phyloP scores from a whole-genome alignment of 805 yeast genomes.

The Sungouiella thailandica region DNA sequence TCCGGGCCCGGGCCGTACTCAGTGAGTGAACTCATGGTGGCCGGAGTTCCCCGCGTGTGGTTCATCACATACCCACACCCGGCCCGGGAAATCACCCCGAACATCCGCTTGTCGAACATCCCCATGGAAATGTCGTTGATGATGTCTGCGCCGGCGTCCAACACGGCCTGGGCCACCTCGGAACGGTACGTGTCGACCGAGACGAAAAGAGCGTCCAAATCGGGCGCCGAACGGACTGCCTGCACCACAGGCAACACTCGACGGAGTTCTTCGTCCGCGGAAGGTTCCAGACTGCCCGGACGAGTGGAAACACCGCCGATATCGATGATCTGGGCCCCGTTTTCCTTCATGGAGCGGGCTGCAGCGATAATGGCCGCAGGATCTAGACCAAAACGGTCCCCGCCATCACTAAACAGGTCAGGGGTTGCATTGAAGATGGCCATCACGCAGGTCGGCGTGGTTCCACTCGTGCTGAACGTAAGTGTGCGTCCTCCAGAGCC shows the following conservation, averaged over 20 bases:
- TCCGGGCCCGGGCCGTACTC: slow-evolving; percentile 42
- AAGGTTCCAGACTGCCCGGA: slow-evolving; percentile 69
- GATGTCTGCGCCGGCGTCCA: slow-evolving; percentile 80
- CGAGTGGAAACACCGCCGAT: slow-evolving; percentile 92
- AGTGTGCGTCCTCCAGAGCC: slow-evolving; percentile 9
- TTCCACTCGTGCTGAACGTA: slow-evolving; percentile 42
- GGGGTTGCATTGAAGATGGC: slow-evolving; percentile 88
- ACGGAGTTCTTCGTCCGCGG: slow-evolving; percentile 58
- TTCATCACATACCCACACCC: slow-evolving; percentile 77
- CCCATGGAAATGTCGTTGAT: slow-evolving; percentile 91
- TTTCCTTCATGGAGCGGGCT: slow-evolving; percentile 45
- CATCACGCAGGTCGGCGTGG: slow-evolving; percentile 60
- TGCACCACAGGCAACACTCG: slow-evolving; percentile 69
- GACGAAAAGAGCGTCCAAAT: slow-evolving; percentile 43
- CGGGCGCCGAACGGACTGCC: slow-evolving; percentile 46
- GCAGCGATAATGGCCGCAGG: slow-evolving; percentile 38
- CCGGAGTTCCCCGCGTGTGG: slow-evolving; percentile 81
- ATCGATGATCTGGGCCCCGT: slow-evolving; percentile 77
- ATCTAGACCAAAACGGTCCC: slow-evolving; percentile 29
- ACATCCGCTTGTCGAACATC: slow-evolving; percentile 58
- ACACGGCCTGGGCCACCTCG: slow-evolving; percentile 62
- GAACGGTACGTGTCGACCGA: slow-evolving; percentile 89
- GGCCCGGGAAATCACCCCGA: slow-evolving; percentile 59
- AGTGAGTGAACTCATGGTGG: slow-evolving; percentile 61
- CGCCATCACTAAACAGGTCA: slow-evolving; percentile 94